phyloP scores from a whole-genome alignment of 352 stramenopile genomes.

The Pythium myriotylum region DNA sequence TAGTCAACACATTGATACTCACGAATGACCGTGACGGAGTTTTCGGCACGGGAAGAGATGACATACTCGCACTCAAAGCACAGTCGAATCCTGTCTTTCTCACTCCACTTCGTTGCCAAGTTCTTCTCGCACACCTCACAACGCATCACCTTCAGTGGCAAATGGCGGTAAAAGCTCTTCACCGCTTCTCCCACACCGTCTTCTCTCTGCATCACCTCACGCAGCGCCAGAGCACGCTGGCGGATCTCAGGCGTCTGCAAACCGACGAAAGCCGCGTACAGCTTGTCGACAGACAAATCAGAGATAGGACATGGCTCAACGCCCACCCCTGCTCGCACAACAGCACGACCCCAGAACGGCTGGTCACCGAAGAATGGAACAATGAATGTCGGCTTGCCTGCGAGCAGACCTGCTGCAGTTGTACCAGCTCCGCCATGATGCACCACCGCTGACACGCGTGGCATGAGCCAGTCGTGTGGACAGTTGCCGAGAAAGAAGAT shows the following conservation, averaged over 20 bases:
- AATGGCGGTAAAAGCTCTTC: conserved; percentile 78
- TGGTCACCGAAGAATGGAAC: conserved; percentile 96
- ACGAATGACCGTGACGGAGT: conserved; percentile 48
- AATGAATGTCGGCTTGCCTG: conserved; percentile 70
- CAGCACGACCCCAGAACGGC: conserved; percentile 92
- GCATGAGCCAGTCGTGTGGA: conserved; percentile 93
- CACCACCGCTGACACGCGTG: conserved; percentile 85
- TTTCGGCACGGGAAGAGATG: conserved; percentile 45
- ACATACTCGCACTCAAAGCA: conserved; percentile 64
- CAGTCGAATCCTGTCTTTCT: conserved; percentile 52
- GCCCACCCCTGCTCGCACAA: conserved; percentile 79
- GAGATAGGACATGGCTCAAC: conserved; percentile 84
- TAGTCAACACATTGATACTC: conserved; percentile 72
- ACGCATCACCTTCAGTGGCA: conserved; percentile 88
- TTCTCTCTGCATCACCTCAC: conserved; percentile 72
- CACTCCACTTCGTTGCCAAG: conserved; percentile 59
- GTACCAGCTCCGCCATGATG: conserved; percentile 90
- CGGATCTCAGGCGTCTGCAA: conserved; percentile 59
- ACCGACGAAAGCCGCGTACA: conserved; percentile 71
- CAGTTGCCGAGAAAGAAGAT: conserved; percentile 71
- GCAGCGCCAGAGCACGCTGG: conserved; percentile 49
- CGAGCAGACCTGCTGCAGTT: conserved; percentile 87
- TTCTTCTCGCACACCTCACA: conserved; percentile 63
- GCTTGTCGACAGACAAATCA: conserved; percentile 78
- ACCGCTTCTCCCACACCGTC: conserved; percentile 89